Percentiles rank a stretch among this genome's conserved stretches.
phyloP scores from a whole-genome alignment of 768 basidiomycete genomes.

The Scleroderma bovista region DNA sequence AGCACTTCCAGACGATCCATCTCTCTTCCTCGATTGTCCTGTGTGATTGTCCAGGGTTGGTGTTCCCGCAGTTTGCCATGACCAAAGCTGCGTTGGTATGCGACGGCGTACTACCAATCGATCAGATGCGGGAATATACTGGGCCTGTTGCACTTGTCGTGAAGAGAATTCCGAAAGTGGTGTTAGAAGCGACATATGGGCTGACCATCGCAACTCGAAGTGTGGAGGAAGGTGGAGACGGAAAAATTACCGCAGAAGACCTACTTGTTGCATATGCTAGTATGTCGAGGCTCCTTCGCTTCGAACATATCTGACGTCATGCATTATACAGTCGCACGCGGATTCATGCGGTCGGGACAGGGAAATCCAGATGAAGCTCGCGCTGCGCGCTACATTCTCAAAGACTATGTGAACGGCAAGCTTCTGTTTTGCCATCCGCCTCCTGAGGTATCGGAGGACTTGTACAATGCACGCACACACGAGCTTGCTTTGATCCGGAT shows the following conservation, averaged over 20 bases:
- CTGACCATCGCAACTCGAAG: conserved; percentile 60
- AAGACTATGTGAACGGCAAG: conserved; percentile 96
- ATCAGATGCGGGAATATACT: conserved; percentile 91
- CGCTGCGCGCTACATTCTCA: conserved; percentile 85
- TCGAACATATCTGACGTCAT: conserved; percentile 11
- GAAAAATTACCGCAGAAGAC: conserved; percentile 67
- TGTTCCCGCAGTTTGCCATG: conserved; percentile 97
- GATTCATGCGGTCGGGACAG: conserved; percentile 88
- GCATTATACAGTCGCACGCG: conserved; percentile 70
- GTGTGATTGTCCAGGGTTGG: conserved; percentile 96
- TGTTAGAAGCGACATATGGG: conserved; percentile 90
- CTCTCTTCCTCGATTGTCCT: conserved; percentile 83
- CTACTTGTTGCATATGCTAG: conserved; percentile 89
- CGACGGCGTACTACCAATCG: conserved; percentile 95
- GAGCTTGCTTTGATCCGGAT: conserved; percentile 52
- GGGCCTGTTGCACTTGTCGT: conserved; percentile 78
- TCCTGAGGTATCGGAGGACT: conserved; percentile 56
- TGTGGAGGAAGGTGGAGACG: conserved; percentile 82
- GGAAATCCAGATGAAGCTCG: conserved; percentile 97
- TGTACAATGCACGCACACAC: conserved; percentile 73
- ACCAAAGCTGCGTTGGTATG: conserved; percentile 95
- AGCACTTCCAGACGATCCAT: conserved; percentile 97
- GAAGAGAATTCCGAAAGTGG: conserved; percentile 70
- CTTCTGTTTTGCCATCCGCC: conserved; percentile 88
- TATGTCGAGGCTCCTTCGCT: conserved; percentile 38